Evolutionary conservation across 768 basidiomycete genomes (phyloP).

Genomic region (Megacollybia marginata): DNA sequence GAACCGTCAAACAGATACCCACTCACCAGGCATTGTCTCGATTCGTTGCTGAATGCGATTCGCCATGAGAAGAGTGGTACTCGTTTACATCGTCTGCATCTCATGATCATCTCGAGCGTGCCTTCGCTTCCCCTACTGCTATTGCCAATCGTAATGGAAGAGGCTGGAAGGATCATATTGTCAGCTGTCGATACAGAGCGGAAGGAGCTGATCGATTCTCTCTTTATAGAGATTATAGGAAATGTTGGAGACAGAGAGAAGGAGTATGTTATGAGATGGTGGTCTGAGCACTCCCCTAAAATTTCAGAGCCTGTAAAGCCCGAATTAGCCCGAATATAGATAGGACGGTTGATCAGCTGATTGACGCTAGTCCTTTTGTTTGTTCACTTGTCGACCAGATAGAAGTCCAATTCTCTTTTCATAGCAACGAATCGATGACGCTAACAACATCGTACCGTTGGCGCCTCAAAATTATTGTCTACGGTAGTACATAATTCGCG

Average conservation of each 20-base stretch:
- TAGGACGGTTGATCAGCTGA: not conserved
- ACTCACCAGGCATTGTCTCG: constrained; percentile 67
- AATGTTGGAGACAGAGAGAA: not conserved
- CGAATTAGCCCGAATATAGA: not conserved
- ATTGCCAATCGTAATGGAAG: constrained; percentile 48
- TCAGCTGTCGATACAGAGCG: constrained; percentile 16
- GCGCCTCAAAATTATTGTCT: not conserved
- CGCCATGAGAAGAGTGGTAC: constrained; percentile 16
- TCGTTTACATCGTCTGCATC: constrained; percentile 45
- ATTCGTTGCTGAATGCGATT: constrained; percentile 44
- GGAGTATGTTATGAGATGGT: not conserved
- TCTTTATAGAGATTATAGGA: constrained; percentile 49
- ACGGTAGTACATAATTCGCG: not conserved
- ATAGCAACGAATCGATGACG: not conserved
- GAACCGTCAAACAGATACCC: constrained; percentile 23
- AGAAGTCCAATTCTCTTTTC: not conserved
- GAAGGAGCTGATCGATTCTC: constrained; percentile 44
- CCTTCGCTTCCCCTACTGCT: constrained; percentile 53
- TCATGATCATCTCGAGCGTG: constrained; percentile 59
- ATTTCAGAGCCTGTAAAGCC: not conserved
- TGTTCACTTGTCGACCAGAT: not conserved
- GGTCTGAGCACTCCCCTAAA: not conserved
- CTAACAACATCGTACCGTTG: not conserved
- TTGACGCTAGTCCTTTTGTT: not conserved
- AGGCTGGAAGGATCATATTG: constrained; percentile 30